Percentiles rank a stretch among this genome's conserved stretches.
Conservation (phyloP, 768 basidiomycete species). For the Mycena metata region DNA sequence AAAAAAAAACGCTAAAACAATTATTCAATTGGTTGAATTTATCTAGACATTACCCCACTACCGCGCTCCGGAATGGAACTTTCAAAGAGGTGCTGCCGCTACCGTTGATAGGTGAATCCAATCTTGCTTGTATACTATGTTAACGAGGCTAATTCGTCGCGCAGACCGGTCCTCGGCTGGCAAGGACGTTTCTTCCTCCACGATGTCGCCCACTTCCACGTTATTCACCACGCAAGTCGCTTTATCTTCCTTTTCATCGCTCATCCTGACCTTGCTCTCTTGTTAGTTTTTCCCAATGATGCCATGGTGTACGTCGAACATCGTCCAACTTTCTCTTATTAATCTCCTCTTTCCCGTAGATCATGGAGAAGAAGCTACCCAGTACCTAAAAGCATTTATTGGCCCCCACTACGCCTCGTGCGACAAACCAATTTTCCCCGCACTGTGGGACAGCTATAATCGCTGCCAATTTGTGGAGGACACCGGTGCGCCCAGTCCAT, state of each 20-base stretch:
- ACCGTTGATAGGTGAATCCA: conserved; percentile 52
- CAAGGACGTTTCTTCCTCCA: conserved; percentile 64
- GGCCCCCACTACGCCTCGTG: conserved; percentile 46
- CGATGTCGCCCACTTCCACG: conserved; percentile 72
- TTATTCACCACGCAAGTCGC: conserved; percentile 66
- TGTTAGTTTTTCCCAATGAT: conserved; percentile 12
- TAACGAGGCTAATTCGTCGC: neutral
- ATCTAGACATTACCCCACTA: conserved; percentile 55
- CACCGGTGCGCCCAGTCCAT: no score
- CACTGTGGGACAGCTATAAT: conserved; percentile 49
- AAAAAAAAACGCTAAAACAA: no score
- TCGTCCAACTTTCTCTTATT: neutral
- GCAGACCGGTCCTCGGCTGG: conserved; percentile 58
- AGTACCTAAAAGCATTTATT: conserved; percentile 44
- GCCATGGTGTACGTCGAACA: conserved; percentile 13
- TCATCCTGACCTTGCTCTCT: neutral
- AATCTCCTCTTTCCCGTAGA: conserved; percentile 29
- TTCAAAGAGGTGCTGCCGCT: conserved; percentile 60
- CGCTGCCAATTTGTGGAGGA: conserved; percentile 51
- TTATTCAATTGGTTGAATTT: neutral
- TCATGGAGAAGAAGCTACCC: conserved; percentile 46
- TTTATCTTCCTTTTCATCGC: neutral
- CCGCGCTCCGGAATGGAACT: conserved; percentile 60
- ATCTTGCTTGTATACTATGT: neutral
- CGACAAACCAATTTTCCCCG: conserved; percentile 43